These are phyloP conservation scores for Aspergillus bertholletiae DNA, from an alignment of 495 filamentous ascomycete species.

Conservation along the genomic window DNA sequence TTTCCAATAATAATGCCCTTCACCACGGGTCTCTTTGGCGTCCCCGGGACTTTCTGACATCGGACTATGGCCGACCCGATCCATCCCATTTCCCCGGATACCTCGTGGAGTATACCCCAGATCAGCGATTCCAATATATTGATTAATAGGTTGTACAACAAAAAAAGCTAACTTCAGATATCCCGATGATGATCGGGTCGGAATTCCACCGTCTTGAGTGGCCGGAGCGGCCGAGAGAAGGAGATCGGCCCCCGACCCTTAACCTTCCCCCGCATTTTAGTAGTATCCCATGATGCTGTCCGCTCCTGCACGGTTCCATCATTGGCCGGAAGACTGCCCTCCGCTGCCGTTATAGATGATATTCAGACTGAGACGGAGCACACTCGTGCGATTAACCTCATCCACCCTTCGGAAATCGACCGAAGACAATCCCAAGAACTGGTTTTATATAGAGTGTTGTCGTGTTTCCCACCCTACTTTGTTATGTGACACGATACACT, in stretches of 20 bases:
- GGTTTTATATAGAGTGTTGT: background rate
- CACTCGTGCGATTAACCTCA: background rate
- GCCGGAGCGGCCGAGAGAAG: background rate
- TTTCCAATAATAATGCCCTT: no score
- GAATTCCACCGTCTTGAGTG: background rate
- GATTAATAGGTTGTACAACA: no score
- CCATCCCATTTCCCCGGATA: no score
- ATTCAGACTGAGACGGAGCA: background rate
- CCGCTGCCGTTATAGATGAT: background rate
- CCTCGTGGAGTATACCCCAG: no score
- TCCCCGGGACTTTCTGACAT: no score
- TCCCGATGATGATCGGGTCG: background rate
- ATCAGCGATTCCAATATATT: no score
- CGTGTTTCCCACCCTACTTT: background rate
- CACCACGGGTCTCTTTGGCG: no score
- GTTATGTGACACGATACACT: background rate
- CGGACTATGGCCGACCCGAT: no score
- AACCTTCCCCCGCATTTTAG: slow-evolving; percentile 3
- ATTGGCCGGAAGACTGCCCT: slow-evolving; percentile 1
- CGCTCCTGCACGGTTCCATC: background rate
- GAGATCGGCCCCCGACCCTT: no score
- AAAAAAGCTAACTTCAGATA: background rate
- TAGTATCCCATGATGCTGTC: background rate
- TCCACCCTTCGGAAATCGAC: background rate
- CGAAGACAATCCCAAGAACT: background rate